phyloP scores from a whole-genome alignment of 345 rosid species.

The Odontarrhena argentea region DNA sequence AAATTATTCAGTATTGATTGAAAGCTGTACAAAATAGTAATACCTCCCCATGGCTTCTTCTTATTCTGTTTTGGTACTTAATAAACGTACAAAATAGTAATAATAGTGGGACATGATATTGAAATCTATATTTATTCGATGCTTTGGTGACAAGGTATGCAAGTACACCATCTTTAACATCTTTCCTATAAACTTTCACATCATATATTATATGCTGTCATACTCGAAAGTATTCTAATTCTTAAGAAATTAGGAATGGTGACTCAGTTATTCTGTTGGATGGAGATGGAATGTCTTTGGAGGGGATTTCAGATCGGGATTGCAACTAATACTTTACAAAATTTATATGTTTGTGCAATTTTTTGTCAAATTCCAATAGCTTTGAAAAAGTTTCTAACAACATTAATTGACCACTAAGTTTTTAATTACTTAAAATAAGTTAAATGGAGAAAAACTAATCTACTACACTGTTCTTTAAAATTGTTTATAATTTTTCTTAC shows the following conservation, averaged over 20 bases:
- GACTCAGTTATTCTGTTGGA: neutral
- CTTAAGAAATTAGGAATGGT: neutral
- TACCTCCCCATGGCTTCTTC: neutral
- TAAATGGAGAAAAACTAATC: no score
- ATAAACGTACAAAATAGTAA: neutral
- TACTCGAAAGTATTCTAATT: conserved; percentile 5
- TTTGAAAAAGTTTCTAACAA: no score
- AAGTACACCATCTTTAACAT: conserved; percentile 1
- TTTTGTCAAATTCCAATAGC: neutral
- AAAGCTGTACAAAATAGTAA: neutral
- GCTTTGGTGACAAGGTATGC: neutral
- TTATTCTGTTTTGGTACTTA: conserved; percentile 33
- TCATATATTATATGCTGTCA: neutral
- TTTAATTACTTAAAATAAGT: no score
- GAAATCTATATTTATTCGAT: conserved; percentile 14
- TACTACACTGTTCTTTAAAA: no score
- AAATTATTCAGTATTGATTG: no score
- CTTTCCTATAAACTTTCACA: conserved; percentile 15
- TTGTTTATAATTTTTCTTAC: no score
- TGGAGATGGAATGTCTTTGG: neutral
- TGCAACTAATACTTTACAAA: neutral
- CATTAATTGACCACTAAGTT: no score
- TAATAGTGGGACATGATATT: neutral
- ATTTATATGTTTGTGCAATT: no score
- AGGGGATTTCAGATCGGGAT: neutral